These are phyloP conservation scores for Asclepias syriaca DNA, from an alignment of 257 asterid genomes.

Conservation along the genomic window DNA sequence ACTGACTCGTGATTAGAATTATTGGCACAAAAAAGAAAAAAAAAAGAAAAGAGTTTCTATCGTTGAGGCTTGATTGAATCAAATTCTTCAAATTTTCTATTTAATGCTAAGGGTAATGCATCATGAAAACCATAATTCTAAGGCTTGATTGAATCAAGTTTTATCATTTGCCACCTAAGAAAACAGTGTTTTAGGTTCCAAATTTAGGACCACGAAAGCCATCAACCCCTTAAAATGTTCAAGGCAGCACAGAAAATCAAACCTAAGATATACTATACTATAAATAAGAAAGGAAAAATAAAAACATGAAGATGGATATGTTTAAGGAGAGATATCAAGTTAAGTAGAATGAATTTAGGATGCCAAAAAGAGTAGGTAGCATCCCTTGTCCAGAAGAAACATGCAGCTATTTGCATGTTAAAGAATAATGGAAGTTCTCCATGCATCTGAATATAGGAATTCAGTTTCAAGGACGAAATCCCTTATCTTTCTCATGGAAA, in stretches of 20 bases:
- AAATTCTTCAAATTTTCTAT: slow-evolving; percentile 3
- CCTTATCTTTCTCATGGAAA: background rate
- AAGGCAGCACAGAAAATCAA: background rate
- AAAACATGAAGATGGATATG: background rate
- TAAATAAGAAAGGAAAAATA: background rate
- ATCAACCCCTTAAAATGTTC: background rate
- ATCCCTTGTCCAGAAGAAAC: no score
- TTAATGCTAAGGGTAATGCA: background rate
- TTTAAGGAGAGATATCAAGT: background rate
- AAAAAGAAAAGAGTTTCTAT: background rate
- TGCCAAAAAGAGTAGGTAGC: background rate
- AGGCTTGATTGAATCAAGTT: background rate
- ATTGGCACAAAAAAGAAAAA: no score
- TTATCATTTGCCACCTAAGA: background rate
- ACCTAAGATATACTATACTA: background rate
- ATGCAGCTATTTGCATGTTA: background rate
- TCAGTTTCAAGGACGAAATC: background rate
- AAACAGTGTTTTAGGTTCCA: background rate
- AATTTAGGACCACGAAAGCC: background rate
- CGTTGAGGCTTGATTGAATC: background rate
- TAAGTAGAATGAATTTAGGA: background rate
- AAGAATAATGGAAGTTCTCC: background rate
- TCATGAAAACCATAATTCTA: background rate
- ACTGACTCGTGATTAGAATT: no score
- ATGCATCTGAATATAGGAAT: background rate